A percentile compares a stretch with the other conserved stretches of the same genome.
phyloP scores from a whole-genome alignment of 179 eudicot genomes.

The Patellifolia procumbens region DNA sequence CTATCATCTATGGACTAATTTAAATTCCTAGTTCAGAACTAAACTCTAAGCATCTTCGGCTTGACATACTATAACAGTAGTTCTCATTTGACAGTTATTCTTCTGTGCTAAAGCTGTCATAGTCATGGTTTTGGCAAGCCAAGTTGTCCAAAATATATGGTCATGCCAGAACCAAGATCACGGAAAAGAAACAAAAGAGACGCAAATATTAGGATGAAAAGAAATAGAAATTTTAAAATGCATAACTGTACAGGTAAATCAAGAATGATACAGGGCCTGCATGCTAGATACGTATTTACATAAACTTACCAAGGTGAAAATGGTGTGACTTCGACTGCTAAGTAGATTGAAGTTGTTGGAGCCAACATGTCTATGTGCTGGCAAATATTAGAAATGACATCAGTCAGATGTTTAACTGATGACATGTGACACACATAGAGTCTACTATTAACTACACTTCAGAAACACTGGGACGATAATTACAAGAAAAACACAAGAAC shows the following conservation, averaged over 20 bases:
- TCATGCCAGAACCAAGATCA: neutral
- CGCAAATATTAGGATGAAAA: neutral
- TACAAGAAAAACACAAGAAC: too few species aligned
- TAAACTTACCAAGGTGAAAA: conserved; percentile 51
- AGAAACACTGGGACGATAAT: neutral
- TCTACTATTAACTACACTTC: neutral
- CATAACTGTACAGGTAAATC: neutral
- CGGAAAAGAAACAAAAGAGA: neutral
- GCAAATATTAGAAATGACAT: conserved; percentile 14
- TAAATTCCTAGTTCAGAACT: neutral
- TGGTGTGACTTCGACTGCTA: conserved; percentile 91
- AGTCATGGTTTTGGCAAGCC: neutral
- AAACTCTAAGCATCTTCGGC: neutral
- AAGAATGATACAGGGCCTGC: neutral
- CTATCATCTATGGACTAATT: neutral
- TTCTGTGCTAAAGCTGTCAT: neutral
- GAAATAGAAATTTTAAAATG: neutral
- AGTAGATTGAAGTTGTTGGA: conserved; percentile 80
- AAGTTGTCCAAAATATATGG: neutral
- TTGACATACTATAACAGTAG: neutral
- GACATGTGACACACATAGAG: neutral
- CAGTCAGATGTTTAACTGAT: neutral
- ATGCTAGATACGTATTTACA: neutral
- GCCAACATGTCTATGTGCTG: conserved; percentile 91
- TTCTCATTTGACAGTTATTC: neutral